Evolutionary conservation across 306 rosid species (phyloP).

Genomic region (Abrus pulchellus): DNA sequence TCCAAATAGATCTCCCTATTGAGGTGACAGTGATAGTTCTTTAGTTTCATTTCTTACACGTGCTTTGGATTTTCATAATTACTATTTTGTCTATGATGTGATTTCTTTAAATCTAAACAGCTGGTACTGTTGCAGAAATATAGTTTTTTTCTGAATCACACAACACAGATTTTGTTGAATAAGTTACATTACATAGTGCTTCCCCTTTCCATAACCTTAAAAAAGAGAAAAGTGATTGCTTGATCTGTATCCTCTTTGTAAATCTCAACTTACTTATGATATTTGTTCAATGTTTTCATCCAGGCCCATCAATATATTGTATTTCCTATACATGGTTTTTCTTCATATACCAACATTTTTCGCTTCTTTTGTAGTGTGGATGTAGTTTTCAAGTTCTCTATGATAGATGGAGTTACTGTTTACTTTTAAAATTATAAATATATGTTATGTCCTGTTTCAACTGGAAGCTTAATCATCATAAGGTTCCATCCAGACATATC

Average conservation of each 20-base stretch:
- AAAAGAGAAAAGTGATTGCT: slow-evolving; percentile 25
- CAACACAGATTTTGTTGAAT: slow-evolving; percentile 11
- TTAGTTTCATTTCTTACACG: background rate
- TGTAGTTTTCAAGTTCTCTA: slow-evolving; percentile 14
- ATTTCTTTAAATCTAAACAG: slow-evolving; percentile 13
- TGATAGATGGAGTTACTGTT: slow-evolving; percentile 10
- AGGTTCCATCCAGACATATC: slow-evolving; percentile 68
- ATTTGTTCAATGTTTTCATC: slow-evolving; percentile 27
- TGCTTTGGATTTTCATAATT: slow-evolving; percentile 12
- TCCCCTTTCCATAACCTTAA: slow-evolving; percentile 12
- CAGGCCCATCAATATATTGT: slow-evolving; percentile 17
- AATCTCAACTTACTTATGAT: slow-evolving; percentile 25
- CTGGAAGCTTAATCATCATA: slow-evolving; percentile 36
- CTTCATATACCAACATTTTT: slow-evolving; percentile 2
- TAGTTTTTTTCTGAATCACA: slow-evolving; percentile 9
- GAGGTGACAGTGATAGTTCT: background rate
- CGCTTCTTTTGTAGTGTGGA: slow-evolving; percentile 21
- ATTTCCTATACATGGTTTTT: background rate
- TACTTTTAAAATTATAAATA: background rate
- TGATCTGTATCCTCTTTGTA: slow-evolving; percentile 30
- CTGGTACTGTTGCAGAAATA: slow-evolving; percentile 24
- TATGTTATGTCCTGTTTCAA: slow-evolving; percentile 28
- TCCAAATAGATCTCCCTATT: slow-evolving; percentile 23
- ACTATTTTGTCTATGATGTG: background rate
- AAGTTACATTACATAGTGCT: background rate